Evolutionary conservation across 176 grass and related monocot genomes (phyloP).

Genomic region (Oryza glumipatula): DNA sequence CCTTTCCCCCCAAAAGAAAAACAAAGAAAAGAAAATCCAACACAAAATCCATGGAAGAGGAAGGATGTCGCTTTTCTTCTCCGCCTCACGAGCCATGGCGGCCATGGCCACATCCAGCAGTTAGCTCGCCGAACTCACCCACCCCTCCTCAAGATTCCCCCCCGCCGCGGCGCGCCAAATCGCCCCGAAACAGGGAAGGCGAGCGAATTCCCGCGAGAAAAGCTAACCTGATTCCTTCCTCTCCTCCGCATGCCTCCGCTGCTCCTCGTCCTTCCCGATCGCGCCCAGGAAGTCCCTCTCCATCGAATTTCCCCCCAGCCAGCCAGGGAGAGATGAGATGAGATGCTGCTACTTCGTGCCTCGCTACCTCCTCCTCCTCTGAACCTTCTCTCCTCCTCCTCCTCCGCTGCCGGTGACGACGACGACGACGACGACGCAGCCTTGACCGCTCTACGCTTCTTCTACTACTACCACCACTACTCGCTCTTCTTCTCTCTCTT

Average conservation of each 20-base stretch:
- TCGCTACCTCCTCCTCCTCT: not conserved
- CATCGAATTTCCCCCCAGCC: constrained; percentile 48
- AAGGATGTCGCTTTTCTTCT: not conserved
- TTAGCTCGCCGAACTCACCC: not conserved
- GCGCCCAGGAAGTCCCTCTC: constrained; percentile 84
- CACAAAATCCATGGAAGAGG: not conserved
- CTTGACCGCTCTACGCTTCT: not conserved
- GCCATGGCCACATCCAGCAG: not conserved
- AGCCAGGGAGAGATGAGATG: not conserved
- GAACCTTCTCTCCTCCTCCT: not conserved
- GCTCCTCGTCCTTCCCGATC: constrained; percentile 52
- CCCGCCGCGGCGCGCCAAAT: not conserved
- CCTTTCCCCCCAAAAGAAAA: not conserved
- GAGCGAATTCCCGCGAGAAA: not conserved
- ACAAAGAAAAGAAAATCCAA: not conserved
- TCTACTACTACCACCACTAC: not conserved
- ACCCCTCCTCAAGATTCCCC: not conserved
- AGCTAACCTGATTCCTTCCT: constrained; percentile 56
- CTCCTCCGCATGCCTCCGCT: constrained; percentile 24
- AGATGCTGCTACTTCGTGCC: not conserved
- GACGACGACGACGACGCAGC: not conserved
- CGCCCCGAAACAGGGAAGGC: not conserved
- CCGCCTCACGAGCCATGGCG: not conserved
- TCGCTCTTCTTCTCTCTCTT: not conserved
- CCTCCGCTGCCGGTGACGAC: not conserved